Conservation (phyloP, 148 eudicot species). For the Beta vulgaris region DNA sequence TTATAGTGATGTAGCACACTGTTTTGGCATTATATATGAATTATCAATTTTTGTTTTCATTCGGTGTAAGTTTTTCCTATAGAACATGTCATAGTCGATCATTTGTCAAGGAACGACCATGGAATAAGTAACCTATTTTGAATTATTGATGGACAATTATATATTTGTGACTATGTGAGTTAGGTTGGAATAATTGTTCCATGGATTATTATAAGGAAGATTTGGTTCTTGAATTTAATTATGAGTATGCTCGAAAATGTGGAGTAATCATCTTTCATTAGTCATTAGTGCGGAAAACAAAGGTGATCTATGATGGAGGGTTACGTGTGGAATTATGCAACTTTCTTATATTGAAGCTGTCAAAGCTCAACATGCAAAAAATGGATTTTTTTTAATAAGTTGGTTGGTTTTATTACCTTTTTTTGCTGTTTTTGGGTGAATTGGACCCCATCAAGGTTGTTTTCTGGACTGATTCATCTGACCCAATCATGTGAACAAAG, state of each 20-base stretch:
- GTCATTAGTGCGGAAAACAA: not conserved
- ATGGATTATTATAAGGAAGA: not conserved
- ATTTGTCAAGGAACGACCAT: not conserved
- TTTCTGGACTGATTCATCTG: not conserved
- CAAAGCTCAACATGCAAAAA: no score
- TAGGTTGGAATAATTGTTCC: slow-evolving; percentile 11
- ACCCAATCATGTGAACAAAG: not conserved
- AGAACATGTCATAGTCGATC: not conserved
- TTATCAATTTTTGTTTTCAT: not conserved
- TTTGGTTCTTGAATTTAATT: not conserved
- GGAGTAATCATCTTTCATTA: not conserved
- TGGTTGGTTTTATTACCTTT: no score
- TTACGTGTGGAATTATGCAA: not conserved
- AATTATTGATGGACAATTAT: slow-evolving; percentile 3
- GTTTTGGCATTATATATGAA: not conserved
- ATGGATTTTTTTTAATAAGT: no score
- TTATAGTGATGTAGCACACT: not conserved
- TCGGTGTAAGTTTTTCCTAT: not conserved
- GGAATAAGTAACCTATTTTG: not conserved
- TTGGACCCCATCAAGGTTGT: not conserved
- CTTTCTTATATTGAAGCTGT: not conserved
- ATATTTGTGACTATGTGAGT: not conserved
- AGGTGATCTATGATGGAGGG: not conserved
- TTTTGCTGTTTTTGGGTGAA: no score
- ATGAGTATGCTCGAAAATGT: no score